Conservation (phyloP, 257 asterid species). For the Paulownia fortunei region DNA sequence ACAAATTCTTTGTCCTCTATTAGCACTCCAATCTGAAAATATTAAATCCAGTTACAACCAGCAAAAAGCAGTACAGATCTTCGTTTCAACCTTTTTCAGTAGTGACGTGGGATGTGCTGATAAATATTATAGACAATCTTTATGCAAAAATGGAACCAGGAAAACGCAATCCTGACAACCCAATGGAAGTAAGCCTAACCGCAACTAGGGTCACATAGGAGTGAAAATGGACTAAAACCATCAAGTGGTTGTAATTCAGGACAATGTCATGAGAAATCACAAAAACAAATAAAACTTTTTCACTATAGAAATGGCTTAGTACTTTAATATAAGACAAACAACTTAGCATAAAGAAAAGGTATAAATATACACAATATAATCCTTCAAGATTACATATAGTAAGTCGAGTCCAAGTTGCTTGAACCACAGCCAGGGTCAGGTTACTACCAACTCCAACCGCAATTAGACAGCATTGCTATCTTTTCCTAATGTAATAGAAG, state of each 20-base stretch:
- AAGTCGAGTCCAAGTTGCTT: background rate
- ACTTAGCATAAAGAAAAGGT: background rate
- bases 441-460: background rate
- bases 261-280: background rate
- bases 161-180: background rate
- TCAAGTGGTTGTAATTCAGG: background rate
- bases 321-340: constrained; percentile 3
- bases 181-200: background rate
- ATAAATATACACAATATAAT: background rate
- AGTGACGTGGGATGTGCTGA: background rate
- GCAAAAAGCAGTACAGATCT: background rate
- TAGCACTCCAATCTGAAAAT: constrained; percentile 79
- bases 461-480: background rate
- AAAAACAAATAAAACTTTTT: background rate
- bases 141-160: background rate
- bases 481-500: background rate
- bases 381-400: background rate
- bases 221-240: background rate
- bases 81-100: background rate
- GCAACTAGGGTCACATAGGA: background rate
- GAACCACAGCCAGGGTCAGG: background rate
- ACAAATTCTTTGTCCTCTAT: constrained; percentile 91
- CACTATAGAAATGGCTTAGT: background rate
- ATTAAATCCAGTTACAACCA: constrained; percentile 22
- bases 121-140: background rate